Conservation (phyloP, 2,329 filamentous ascomycete species). For the Tolypocladium nubicola region DNA sequence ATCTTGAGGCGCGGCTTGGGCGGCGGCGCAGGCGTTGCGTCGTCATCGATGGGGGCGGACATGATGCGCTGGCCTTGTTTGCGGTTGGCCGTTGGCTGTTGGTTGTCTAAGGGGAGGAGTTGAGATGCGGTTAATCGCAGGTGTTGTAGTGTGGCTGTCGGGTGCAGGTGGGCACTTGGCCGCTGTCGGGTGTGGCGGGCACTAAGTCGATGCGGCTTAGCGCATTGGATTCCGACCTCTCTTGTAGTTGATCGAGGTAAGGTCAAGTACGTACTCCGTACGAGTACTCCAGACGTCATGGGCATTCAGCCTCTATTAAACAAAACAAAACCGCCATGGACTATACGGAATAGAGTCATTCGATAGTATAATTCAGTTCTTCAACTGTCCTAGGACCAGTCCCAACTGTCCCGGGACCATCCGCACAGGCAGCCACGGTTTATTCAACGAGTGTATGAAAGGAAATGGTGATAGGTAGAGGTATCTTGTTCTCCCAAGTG, state of each 20-base stretch:
- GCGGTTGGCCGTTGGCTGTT: not conserved
- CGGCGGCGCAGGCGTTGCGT: conserved; percentile 13
- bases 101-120: not conserved
- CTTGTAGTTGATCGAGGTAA: too few relatives aligned
- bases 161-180: not conserved
- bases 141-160: not conserved
- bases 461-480: not conserved
- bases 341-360: not conserved
- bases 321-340: too few relatives aligned
- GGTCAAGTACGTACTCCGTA: not conserved
- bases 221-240: not conserved
- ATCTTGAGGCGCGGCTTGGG: conserved; percentile 28
- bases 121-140: not conserved
- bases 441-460: not conserved
- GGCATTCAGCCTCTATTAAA: too few relatives aligned
- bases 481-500: not conserved
- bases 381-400: too few relatives aligned
- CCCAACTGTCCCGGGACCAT: not conserved
- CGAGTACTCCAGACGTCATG: too few relatives aligned
- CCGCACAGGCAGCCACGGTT: not conserved
- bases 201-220: not conserved
- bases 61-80: conserved; percentile 10
- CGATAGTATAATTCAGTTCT: too few relatives aligned
- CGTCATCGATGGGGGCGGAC: conserved; percentile 14
- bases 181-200: not conserved